Evolutionary conservation across 345 rosid species (phyloP), one percentile per base, ranked within the genome.

Genomic region (Gossypium arboreum): DNA sequence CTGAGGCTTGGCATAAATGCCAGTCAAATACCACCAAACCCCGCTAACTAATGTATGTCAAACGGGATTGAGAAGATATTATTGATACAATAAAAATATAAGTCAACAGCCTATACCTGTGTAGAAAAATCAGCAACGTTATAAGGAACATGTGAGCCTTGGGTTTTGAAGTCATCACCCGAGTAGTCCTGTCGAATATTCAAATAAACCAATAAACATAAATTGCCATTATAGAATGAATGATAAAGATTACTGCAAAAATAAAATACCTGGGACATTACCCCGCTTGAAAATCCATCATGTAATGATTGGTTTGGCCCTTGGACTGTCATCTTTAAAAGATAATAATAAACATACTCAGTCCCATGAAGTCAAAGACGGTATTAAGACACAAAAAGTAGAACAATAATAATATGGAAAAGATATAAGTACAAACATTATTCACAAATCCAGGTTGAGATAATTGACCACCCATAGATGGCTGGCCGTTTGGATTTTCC

Each of bases 401-500:
- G 57, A 78, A 58, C n/a, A 56, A 25, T 18, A 12, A 59, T n/a
- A 71, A 62, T 22, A 50, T 27, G 52, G 63, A 63, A 66, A 16
- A 65, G 1, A 73, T 64, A 39, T 4, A 71, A 78, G 69, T 20
- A 81, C 78, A 2, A 65, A 85, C 87, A 80, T 90, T 88, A 81
- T 82, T 93, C 77, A 87, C 97, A 81, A 88, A 93, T 81, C 99
- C 98, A 82, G 99, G 97, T 75, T 96, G 99, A 79, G 97, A 91
- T 60, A 96, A 78, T 70, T 91, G 98, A 75, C 94, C 97, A 48
- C 88, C 98, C 27, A 88, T 86, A 73, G 98, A 93, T 74, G 97
- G 94, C 77, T 96, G 99, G 85, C 97, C 93, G 82, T 83, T 89
- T 76, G 94, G 90, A 86, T 87, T 90, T 74, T 96, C 99, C 68